A percentile compares a stretch with the other conserved stretches of the same genome.
Evolutionary conservation across 75 land plant genomes (phyloP).

Genomic region (Picea sitchensis): DNA sequence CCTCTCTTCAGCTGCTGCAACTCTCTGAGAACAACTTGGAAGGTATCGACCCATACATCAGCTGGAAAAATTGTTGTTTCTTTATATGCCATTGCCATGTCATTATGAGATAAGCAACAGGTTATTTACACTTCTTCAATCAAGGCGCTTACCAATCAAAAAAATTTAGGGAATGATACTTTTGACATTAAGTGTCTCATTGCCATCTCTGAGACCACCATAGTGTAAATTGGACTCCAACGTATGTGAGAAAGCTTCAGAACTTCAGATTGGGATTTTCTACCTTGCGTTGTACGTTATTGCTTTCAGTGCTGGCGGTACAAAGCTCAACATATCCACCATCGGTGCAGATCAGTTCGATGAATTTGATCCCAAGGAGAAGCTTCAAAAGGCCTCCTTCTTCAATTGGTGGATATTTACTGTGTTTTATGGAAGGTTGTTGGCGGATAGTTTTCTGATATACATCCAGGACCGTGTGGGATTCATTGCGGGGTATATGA

Average conservation of each 20-base stretch:
- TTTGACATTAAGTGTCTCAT: conserved; percentile 5
- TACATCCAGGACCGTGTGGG: conserved; percentile 37
- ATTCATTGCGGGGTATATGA: conserved; percentile 31
- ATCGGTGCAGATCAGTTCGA: conserved; percentile 86
- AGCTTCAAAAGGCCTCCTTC: conserved; percentile 42
- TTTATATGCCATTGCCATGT: too few species aligned
- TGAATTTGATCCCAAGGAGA: conserved; percentile 26
- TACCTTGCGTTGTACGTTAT: conserved; percentile 41
- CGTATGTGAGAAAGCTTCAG: background rate
- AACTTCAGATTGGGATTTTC: conserved; percentile 18
- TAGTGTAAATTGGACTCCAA: background rate
- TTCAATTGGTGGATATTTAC: conserved; percentile 78
- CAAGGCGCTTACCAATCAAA: too few species aligned
- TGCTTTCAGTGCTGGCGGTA: conserved; percentile 53
- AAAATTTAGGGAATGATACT: conserved; percentile 18
- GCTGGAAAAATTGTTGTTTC: too few species aligned
- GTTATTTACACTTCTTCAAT: too few species aligned
- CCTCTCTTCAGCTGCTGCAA: too few species aligned
- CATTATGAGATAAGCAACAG: too few species aligned
- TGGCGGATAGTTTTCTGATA: conserved; percentile 18
- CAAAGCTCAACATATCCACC: conserved; percentile 71
- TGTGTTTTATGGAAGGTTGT: conserved; percentile 25
- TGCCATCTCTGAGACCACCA: conserved; percentile 2
- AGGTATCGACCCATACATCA: too few species aligned
- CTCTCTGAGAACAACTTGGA: too few species aligned